Evolutionary conservation across 805 yeast species (phyloP).

Genomic region (Starmerella roubikii): DNA sequence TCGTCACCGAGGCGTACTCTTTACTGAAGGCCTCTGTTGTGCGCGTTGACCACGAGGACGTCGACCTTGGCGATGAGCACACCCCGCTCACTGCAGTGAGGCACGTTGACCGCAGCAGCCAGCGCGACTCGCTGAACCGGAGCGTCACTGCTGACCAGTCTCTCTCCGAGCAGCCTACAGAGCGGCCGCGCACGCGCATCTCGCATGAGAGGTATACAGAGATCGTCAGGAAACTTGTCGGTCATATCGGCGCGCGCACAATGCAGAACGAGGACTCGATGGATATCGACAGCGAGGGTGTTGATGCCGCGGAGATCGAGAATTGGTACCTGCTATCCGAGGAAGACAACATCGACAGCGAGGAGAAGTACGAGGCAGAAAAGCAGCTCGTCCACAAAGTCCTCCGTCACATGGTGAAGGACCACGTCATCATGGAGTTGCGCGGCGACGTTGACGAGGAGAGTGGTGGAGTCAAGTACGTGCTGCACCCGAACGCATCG

Average conservation of each 20-base stretch:
- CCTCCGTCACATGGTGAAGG: conserved; percentile 67
- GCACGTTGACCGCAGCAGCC: conserved; percentile 17
- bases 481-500: conserved; percentile 26
- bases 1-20: conserved; percentile 89
- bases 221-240: conserved; percentile 35
- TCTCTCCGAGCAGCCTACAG: conserved; percentile 10
- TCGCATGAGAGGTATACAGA: conserved; percentile 79
- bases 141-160: background rate
- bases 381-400: conserved; percentile 64
- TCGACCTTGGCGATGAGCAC: conserved; percentile 55
- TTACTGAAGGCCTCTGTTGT: conserved; percentile 81
- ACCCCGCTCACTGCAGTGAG: conserved; percentile 23
- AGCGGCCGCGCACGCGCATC: conserved; percentile 28
- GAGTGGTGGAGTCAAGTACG: conserved; percentile 26
- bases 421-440: conserved; percentile 64
- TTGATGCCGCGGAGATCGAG: conserved; percentile 54
- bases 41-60: conserved; percentile 85
- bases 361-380: conserved; percentile 57
- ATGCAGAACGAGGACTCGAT: conserved; percentile 35
- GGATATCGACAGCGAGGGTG: conserved; percentile 38
- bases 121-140: conserved; percentile 12
- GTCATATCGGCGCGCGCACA: conserved; percentile 10
- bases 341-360: conserved; percentile 58
- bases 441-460: conserved; percentile 31
- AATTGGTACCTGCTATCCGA: conserved; percentile 67